phyloP scores from a whole-genome alignment of 139 green algal species.

The Chlorella vulgaris region DNA sequence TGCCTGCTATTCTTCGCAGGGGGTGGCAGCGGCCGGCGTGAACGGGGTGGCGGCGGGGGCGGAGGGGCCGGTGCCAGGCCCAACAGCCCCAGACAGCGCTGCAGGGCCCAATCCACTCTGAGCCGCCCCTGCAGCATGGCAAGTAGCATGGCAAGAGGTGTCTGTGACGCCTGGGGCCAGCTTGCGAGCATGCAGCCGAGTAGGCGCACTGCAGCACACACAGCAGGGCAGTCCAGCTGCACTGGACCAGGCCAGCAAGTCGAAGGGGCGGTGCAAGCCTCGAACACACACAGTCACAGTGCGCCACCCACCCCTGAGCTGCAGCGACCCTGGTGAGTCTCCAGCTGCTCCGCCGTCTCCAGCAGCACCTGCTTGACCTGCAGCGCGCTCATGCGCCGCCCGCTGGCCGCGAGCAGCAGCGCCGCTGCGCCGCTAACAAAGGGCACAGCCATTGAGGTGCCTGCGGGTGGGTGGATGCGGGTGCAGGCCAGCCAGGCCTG shows the following conservation, averaged over 20 bases:
- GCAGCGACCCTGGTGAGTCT: slow-evolving; percentile 7
- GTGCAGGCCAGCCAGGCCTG: too few relatives aligned
- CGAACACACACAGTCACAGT: too few relatives aligned
- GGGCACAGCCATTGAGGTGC: slow-evolving; percentile 4
- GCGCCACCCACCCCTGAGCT: slow-evolving; percentile 8
- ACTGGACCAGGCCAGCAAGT: too few relatives aligned
- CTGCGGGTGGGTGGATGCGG: neutral
- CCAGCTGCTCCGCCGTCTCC: neutral
- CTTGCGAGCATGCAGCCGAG: neutral
- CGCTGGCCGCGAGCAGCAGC: slow-evolving; percentile 11
- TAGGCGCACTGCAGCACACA: neutral
- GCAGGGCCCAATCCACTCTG: slow-evolving; percentile 5
- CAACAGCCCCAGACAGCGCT: neutral
- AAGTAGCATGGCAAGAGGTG: neutral
- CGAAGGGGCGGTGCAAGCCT: too few relatives aligned
- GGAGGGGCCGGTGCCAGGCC: neutral
- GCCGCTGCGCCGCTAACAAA: slow-evolving; percentile 17
- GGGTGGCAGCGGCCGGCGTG: neutral
- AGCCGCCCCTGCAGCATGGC: slow-evolving; percentile 14
- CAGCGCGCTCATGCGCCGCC: neutral
- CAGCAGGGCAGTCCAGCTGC: too few relatives aligned
- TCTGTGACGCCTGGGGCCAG: neutral
- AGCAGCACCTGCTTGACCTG: neutral
- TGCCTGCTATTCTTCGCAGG: neutral
- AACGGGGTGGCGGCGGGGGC: neutral